These are phyloP conservation scores for Juncus effusus DNA, from an alignment of 176 grass and related monocot species.

Conservation along the genomic window DNA sequence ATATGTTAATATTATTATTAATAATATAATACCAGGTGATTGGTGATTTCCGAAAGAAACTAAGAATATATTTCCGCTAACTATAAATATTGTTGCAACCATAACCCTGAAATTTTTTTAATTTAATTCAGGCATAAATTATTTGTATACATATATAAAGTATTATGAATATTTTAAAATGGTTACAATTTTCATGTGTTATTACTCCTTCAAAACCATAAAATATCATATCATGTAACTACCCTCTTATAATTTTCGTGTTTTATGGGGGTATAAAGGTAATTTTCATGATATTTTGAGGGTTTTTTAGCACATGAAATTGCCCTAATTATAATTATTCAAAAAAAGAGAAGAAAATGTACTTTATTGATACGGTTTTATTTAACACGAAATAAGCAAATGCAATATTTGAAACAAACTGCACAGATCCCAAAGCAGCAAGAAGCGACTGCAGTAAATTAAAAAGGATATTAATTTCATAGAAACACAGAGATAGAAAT, in stretches of 20 bases:
- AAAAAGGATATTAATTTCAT: conserved; percentile 20
- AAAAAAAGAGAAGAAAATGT: conserved; percentile 40
- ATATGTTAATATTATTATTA: neutral
- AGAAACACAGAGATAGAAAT: too few species aligned
- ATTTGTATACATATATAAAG: conserved; percentile 14
- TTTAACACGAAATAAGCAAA: conserved; percentile 96
- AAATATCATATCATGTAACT: too few species aligned
- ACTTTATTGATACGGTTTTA: conserved; percentile 90
- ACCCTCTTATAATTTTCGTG: too few species aligned
- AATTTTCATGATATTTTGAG: conserved; percentile 7
- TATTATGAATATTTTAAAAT: neutral
- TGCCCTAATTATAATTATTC: neutral
- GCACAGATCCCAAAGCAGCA: conserved; percentile 96
- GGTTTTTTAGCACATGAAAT: conserved; percentile 8
- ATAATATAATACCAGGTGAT: conserved; percentile 69
- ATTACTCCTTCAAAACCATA: too few species aligned
- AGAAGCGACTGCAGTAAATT: conserved; percentile 87
- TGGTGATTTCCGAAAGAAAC: conserved; percentile 98
- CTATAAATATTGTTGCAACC: conserved; percentile 89
- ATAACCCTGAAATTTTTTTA: conserved; percentile 62
- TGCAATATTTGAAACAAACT: conserved; percentile 95
- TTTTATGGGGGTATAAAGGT: too few species aligned
- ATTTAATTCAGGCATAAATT: conserved; percentile 26
- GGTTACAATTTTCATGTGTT: too few species aligned
- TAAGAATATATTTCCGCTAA: conserved; percentile 89